Percentiles rank a stretch among this genome's conserved stretches.
Evolutionary conservation across 2,329 filamentous ascomycete genomes (phyloP).

Genomic region (Rutstroemia sp.): DNA sequence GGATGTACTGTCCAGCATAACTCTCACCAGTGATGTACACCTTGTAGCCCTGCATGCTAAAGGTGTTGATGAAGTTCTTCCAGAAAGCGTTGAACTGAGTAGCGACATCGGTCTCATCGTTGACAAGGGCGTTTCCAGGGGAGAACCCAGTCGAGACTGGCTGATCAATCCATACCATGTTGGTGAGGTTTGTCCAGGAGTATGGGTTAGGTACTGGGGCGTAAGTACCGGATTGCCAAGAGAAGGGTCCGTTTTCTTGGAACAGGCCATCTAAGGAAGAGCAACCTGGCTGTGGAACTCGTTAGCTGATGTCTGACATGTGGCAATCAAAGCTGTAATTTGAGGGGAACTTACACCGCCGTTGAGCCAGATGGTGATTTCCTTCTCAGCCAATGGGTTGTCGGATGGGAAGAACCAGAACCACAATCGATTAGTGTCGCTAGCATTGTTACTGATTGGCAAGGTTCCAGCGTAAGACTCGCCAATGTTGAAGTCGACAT

Average conservation of each 20-base stretch:
- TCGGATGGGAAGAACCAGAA: slow-evolving; percentile 49
- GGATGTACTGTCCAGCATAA: slow-evolving; percentile 44
- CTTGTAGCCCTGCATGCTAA: slow-evolving; percentile 46
- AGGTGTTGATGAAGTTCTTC: slow-evolving; percentile 55
- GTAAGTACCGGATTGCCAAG: slow-evolving; percentile 26
- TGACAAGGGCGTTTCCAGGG: slow-evolving; percentile 44
- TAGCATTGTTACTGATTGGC: slow-evolving; percentile 42
- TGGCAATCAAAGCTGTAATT: neutral
- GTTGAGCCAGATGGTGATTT: slow-evolving; percentile 73
- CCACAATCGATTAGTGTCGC: slow-evolving; percentile 40
- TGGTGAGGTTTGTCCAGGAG: slow-evolving; percentile 25
- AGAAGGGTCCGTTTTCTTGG: slow-evolving; percentile 34
- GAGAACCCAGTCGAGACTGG: slow-evolving; percentile 41
- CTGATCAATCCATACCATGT: slow-evolving; percentile 26
- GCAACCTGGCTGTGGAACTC: slow-evolving; percentile 55
- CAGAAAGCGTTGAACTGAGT: slow-evolving; percentile 53
- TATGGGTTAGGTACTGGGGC: slow-evolving; percentile 23
- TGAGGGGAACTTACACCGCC: slow-evolving; percentile 51
- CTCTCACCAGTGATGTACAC: slow-evolving; percentile 58
- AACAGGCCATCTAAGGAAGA: slow-evolving; percentile 93
- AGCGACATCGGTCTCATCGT: slow-evolving; percentile 44
- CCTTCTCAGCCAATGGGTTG: slow-evolving; percentile 39
- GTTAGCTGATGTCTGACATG: no score
- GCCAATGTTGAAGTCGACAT: slow-evolving; percentile 27
- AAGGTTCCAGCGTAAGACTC: slow-evolving; percentile 34